Conservation (phyloP, 1,284 basidiomycete genomes). For the Blastosporella zonata region DNA sequence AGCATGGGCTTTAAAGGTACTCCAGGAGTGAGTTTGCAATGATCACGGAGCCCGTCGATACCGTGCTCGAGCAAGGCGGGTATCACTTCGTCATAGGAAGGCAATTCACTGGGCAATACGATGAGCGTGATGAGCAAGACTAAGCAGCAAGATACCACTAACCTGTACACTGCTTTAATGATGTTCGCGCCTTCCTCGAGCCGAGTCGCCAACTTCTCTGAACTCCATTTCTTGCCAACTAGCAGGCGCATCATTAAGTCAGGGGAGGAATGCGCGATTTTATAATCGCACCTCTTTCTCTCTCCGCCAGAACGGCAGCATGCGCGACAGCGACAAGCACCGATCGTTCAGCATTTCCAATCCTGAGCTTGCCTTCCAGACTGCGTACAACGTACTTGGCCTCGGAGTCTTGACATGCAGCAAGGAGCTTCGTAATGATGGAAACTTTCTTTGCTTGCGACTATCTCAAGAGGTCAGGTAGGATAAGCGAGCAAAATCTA, state of each 20-base stretch:
- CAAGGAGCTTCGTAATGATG: constrained; percentile 92
- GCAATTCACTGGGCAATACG: constrained; percentile 71
- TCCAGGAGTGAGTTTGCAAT: constrained; percentile 92
- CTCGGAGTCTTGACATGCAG: constrained; percentile 84
- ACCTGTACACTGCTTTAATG: constrained; percentile 94
- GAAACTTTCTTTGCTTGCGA: constrained; percentile 95
- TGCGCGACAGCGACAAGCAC: constrained; percentile 87
- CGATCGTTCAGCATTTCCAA: constrained; percentile 94
- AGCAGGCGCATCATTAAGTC: neutral
- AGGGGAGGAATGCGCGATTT: constrained; percentile 5
- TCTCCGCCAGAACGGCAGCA: constrained; percentile 78
- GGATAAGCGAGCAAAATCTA: neutral
- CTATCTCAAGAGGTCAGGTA: constrained; percentile 35
- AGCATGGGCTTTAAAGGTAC: constrained; percentile 99
- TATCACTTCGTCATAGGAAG: constrained; percentile 92
- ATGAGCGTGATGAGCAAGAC: neutral
- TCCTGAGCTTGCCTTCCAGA: constrained; percentile 95
- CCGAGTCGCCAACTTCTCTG: constrained; percentile 70
- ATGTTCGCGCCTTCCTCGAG: constrained; percentile 80
- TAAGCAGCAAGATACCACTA: constrained; percentile 16
- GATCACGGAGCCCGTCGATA: constrained; percentile 64
- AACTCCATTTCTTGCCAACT: constrained; percentile 73
- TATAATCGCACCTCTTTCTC: constrained; percentile 54
- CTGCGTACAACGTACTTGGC: constrained; percentile 97
- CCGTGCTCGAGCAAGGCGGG: constrained; percentile 86